Base-by-base conservation (phyloP, 352 stramenopile species). In the Pythium aquatile region DNA sequence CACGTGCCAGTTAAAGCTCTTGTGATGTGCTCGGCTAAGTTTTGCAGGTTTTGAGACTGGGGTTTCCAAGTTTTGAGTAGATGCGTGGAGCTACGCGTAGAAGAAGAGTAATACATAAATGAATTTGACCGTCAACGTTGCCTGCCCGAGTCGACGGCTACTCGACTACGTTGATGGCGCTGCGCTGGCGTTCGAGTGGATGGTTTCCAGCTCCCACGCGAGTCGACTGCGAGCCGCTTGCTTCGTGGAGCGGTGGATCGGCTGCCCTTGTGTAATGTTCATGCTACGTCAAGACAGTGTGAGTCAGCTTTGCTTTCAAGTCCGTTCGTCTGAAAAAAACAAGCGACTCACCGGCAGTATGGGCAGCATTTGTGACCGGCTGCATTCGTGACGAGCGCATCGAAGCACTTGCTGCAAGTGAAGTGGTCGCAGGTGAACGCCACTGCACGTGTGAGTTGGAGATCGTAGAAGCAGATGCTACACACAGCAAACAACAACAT, bases 371-470 rank as follows among this genome's bases (percentile, higher is more conserved):
- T 90, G 48, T 79, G 61, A 2, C 79, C 78, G n/a, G 73, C 60
- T 33, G 70, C 48, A 30, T 81, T 87, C 28, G 65, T 73, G 9
- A 78, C 73, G 44, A 90, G 66, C 20, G 79, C 79, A 16, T 74
- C 67, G 32, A 81, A 85, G 63, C 81, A 90, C 61, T 83, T 77
- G 5, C 58, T 72, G 40, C 81, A 90, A 10, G 76, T 79, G 46
- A 88, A 87, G 51, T 90, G 81, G 62, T 90, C 72, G 61, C 81
- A 88, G 24, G 74, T 63, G 67, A 90, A 90, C 16, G 73, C 81
- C 11, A 90, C 74, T 0, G 78, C 72, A 35, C 78, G 69, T 24
- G 79, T 77, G 16, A 79, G 73, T n/a, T 85, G 62, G 16, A 90
- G 58, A 53, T 88, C 69, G 37, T 81, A 80, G 61, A 87, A 90